phyloP scores from a whole-genome alignment of 1,284 basidiomycete species.

The Bjerkandera adusta region DNA sequence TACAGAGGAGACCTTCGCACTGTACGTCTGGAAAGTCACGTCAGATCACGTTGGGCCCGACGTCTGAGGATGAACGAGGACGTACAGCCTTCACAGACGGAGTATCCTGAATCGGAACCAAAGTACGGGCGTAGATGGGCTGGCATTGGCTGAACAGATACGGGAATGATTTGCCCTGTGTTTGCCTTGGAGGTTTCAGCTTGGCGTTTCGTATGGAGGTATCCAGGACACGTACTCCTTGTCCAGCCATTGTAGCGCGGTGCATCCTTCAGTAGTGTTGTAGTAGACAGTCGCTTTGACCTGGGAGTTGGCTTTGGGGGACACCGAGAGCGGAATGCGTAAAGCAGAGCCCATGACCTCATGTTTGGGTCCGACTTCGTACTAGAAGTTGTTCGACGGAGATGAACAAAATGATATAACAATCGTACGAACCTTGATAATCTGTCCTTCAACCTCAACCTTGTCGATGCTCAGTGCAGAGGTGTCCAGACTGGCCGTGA shows the following conservation, averaged over 20 bases:
- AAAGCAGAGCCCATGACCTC: slow-evolving; percentile 72
- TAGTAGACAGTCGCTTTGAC: slow-evolving; percentile 66
- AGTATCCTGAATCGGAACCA: slow-evolving; percentile 82
- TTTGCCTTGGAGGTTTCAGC: slow-evolving; percentile 59
- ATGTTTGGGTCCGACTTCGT: slow-evolving; percentile 11
- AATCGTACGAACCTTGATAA: slow-evolving; percentile 41
- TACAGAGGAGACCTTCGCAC: slow-evolving; percentile 69
- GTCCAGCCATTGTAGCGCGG: slow-evolving; percentile 92
- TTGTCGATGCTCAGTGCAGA: slow-evolving; percentile 65
- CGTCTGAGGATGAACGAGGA: slow-evolving; percentile 6
- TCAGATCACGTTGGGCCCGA: not conserved
- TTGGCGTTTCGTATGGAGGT: slow-evolving; percentile 1
- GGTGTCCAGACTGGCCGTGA: slow-evolving; percentile 68
- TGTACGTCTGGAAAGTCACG: slow-evolving; percentile 65
- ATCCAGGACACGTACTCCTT: slow-evolving; percentile 56
- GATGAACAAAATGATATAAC: not conserved
- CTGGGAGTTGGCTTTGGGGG: slow-evolving; percentile 40
- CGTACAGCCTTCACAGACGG: slow-evolving; percentile 74
- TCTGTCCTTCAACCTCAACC: slow-evolving; percentile 55
- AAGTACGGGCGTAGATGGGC: slow-evolving; percentile 83
- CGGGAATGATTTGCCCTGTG: slow-evolving; percentile 82
- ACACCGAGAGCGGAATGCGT: slow-evolving; percentile 46
- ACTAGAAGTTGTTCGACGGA: slow-evolving; percentile 6
- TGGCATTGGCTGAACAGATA: slow-evolving; percentile 96
- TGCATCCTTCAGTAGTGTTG: slow-evolving; percentile 75